These are phyloP conservation scores for Phytophthora megakarya DNA, from an alignment of 352 stramenopile species.

Conservation along the genomic window DNA sequence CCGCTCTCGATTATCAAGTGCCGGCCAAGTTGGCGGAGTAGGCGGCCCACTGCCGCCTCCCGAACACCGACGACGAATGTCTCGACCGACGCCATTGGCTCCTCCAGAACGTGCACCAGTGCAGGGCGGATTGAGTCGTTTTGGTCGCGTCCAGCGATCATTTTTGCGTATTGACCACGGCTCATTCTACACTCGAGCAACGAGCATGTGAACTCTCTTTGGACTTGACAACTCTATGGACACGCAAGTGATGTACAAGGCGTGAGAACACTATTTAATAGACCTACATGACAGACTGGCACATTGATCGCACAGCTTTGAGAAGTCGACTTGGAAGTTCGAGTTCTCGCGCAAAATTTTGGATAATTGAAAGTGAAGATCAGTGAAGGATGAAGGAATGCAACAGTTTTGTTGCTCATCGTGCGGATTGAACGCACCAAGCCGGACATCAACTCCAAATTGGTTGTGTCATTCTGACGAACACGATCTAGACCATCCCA, in stretches of 20 bases:
- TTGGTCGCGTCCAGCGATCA: slow-evolving; percentile 37
- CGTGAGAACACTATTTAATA: background rate
- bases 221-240: background rate
- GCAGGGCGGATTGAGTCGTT: slow-evolving; percentile 37
- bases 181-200: slow-evolving; percentile 49
- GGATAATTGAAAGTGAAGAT: background rate
- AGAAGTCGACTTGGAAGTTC: no score
- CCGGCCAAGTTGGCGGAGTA: slow-evolving; percentile 10
- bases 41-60: slow-evolving; percentile 16
- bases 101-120: slow-evolving; percentile 14
- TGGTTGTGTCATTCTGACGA: no score
- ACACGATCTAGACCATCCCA: no score
- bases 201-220: slow-evolving; percentile 31
- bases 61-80: slow-evolving; percentile 36
- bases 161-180: slow-evolving; percentile 47
- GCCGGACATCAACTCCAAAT: no score
- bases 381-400: background rate
- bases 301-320: no score
- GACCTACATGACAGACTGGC: background rate
- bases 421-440: no score
- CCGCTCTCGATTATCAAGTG: slow-evolving; percentile 41
- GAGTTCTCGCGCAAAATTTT: background rate
- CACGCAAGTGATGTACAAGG: background rate
- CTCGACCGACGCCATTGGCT: slow-evolving; percentile 27
- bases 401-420: no score